Evolutionary conservation across 495 filamentous ascomycete species (phyloP), one percentile per base, ranked within the genome.

Genomic region (Penicillium flavigenum): DNA sequence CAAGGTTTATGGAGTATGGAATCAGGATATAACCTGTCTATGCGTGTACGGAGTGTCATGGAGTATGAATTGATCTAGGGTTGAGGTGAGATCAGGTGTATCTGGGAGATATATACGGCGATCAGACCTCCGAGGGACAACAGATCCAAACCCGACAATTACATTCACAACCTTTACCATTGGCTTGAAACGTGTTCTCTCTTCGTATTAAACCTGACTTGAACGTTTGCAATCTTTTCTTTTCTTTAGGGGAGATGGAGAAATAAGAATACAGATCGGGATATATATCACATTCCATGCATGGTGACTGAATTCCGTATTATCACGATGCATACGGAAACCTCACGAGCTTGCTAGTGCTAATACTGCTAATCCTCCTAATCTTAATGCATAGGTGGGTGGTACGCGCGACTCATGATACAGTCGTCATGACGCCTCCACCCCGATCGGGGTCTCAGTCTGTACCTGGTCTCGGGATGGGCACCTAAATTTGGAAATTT

Each of bases 401-500:
- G 53, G 53, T 55, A 55, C 53, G 44, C 43, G 53, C 53, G 53
- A 55, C 53, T 55, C 53, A 55, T 55, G 53, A 55, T 55, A 55
- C 53, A 55, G 34, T 55, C 53, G 53, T 55, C 29, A 55, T 55
- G 53, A 47, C 53, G 53, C 53, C 43, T 47, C 44, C 52, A 47
- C 52, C 44, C 51, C 51, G 50, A 42, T 52, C 38, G 50, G 48
- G 12, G 53, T 55, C 44, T 54, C 51, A 46, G 51, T 54, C 22
- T 55, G 53, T 42, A 29, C 50, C 38, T 43, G 24, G 27, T 32
- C 39, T 53, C 17, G n/a, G 51, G 17, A 53, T 32, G 27, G 27
- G 26, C 22, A 51, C 24, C 39, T 24, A 44, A 53, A 10, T 19
- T 42, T 52, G 20, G 32, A 31, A 36, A 29, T 29, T 29, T 26